A percentile compares a stretch with the other conserved stretches of the same genome.
These are phyloP conservation scores for Eutreptiella sp. DNA, from an alignment of 208 protist genomes.

Conservation along the genomic window DNA sequence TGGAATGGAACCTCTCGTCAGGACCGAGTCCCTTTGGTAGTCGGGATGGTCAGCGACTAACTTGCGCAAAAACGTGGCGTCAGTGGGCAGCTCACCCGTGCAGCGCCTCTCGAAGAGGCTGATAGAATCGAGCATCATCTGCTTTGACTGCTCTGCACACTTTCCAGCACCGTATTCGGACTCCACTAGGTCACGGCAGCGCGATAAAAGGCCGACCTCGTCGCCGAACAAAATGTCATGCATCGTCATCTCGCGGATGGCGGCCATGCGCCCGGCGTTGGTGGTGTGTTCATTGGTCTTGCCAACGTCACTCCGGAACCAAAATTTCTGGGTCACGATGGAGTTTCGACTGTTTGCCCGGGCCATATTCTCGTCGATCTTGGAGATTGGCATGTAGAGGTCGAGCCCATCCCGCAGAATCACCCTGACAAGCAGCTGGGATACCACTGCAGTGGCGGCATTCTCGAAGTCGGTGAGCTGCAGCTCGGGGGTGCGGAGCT, in stretches of 20 bases:
- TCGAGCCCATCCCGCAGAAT: conserved; percentile 88
- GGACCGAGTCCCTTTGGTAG: conserved; percentile 89
- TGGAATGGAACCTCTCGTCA: conserved; percentile 77
- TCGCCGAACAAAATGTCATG: conserved; percentile 92
- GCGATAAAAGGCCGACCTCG: conserved; percentile 77
- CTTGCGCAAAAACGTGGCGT: conserved; percentile 82
- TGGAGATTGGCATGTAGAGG: conserved; percentile 94
- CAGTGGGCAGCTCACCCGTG: conserved; percentile 77
- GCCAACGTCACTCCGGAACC: conserved; percentile 84
- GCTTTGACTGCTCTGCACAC: conserved; percentile 33
- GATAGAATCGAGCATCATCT: conserved; percentile 67
- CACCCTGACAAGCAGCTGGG: conserved; percentile 81
- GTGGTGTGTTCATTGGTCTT: conserved; percentile 28
- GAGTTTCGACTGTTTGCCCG: conserved; percentile 80
- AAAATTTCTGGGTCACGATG: conserved; percentile 72
- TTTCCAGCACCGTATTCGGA: conserved; percentile 41
- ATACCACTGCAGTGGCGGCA: conserved; percentile 93
- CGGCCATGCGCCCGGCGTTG: too few species aligned
- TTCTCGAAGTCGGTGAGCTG: conserved; percentile 98
- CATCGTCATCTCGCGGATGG: conserved; percentile 70
- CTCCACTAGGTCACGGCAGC: conserved; percentile 63
- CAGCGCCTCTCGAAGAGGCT: conserved; percentile 84
- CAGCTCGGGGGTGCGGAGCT: conserved; percentile 92
- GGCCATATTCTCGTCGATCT: conserved; percentile 95
- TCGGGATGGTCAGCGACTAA: conserved; percentile 83